Base-by-base conservation (phyloP, 331 rosid species). In the Stylosanthes scabra region DNA sequence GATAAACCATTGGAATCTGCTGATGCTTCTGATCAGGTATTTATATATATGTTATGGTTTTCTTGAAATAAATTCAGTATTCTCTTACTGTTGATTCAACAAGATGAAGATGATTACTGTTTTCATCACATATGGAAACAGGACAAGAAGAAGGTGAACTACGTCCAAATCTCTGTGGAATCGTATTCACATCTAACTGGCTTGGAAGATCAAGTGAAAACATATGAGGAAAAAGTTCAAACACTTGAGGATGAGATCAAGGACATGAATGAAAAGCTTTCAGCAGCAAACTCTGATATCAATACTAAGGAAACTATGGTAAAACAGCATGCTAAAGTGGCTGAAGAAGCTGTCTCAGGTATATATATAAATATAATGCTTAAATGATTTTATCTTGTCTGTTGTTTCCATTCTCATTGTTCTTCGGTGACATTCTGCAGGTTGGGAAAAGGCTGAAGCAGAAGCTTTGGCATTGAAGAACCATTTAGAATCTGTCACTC, bases 371-470 rank as follows among this genome's bases (percentile, higher is more conserved):
- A n/a, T n/a, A n/a, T 67, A 74, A 64, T 56, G 46, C 68, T 73
- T 63, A 45, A 7, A 63, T 54, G 72, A 40, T 66, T 37, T n/a
- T n/a, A n/a, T n/a, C n/a, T n/a, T n/a, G n/a, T n/a, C n/a, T n/a
- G n/a, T n/a, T n/a, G n/a, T n/a, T n/a, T n/a, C n/a, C n/a, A n/a
- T n/a, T n/a, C n/a, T n/a, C n/a, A n/a, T n/a, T n/a, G n/a, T n/a
- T n/a, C n/a, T n/a, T n/a, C n/a, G n/a, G n/a, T n/a, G n/a, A n/a
- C n/a, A n/a, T n/a, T n/a, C 47, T 68, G 72, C 90, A 95, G 99
- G 99, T 68, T 95, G 99, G 99, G 99, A 95, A 75, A 92, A 95
- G 84, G 99, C 99, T 42, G 98, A 95, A 88, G 93, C 99, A 31
- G 99, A 95, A 81, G 98, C 99, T 77, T 84, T 92, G 72, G 92